These are phyloP conservation scores for Neohortaea acidophila DNA, from an alignment of 495 filamentous ascomycete species.

Conservation along the genomic window DNA sequence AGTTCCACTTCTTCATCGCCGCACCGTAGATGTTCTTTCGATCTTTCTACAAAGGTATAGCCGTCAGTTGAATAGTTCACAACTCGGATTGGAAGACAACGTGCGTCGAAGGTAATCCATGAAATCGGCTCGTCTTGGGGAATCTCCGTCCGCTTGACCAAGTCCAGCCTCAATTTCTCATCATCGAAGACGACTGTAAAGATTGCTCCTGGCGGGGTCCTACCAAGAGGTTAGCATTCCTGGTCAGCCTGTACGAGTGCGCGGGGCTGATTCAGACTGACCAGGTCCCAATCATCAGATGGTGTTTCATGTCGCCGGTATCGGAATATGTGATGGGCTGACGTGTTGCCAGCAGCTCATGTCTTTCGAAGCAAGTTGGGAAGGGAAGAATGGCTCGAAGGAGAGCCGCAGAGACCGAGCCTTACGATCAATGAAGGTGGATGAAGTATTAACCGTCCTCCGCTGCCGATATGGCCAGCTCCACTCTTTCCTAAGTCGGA, in stretches of 20 bases:
- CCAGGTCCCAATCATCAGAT: slow-evolving; percentile 22
- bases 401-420: too few species aligned
- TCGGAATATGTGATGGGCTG: too few species aligned
- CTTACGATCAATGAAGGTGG: too few species aligned
- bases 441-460: too few species aligned
- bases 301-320: slow-evolving; percentile 23
- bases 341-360: too few species aligned
- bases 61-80: too few species aligned
- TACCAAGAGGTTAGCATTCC: slow-evolving; percentile 18
- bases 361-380: too few species aligned
- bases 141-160: slow-evolving; percentile 65
- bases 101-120: slow-evolving; percentile 77
- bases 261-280: not conserved
- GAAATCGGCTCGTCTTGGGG: slow-evolving; percentile 71
- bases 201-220: slow-evolving; percentile 72
- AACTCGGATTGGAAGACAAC: slow-evolving; percentile 16
- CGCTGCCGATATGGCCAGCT: too few species aligned
- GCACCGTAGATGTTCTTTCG: slow-evolving; percentile 76
- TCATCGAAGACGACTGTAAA: slow-evolving; percentile 75
- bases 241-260: not conserved
- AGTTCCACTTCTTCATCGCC: slow-evolving; percentile 80
- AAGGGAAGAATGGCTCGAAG: too few species aligned
- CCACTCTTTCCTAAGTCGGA: too few species aligned
- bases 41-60: slow-evolving; percentile 39
- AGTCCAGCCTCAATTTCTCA: slow-evolving; percentile 49